Base-by-base conservation (phyloP, 345 rosid genomes). In the Eutrema japonicum region DNA sequence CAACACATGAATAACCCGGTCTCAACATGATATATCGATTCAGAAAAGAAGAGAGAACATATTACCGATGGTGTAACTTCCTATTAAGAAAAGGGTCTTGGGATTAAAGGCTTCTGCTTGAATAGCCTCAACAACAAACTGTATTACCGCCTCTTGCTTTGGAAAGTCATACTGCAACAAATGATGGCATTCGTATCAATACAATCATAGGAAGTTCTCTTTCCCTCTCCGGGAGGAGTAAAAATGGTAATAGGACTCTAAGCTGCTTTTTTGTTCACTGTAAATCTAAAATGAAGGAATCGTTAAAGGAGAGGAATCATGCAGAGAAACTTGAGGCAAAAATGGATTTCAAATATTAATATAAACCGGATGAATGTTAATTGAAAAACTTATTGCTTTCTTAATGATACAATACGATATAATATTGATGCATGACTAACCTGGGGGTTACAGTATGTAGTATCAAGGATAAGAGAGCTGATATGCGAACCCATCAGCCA, bases 51-150 rank as follows among this genome's bases (percentile, higher is more conserved):
- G 41, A 33, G 29, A 4, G 22, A 4, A 26, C 36, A 32, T 64
- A 52, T 56, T 83, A 94, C 99, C 99, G 12, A 95, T 86, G 32
- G 99, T 92, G 78, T 94, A 94, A 76, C 96, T 92, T 68, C 99
- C 97, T 14, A 92, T 89, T 45, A 92, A 85, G 77, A 95, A 95
- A 57, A 95, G 95, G 6, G 96, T 92, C 72, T 82, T 84, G 26
- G 96, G 90, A 83, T 95, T 89, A 75, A 92, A 95, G 38, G 96
- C 72, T 82, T 94, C 97, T 32, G 96, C 99, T 87, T 95, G 97
- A 76, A 92, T 95, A 70, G 96, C 86, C 82, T 95, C 99, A 50
- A 92, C 74, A 65, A 94, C 99, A 69, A 94, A 94, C 73, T 94
- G 97, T 79, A 89, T 84, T 11, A 91, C 96, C 26, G 88, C 88